Base-by-base conservation (phyloP, 2,329 filamentous ascomycete species). In the Xylaria sp. region DNA sequence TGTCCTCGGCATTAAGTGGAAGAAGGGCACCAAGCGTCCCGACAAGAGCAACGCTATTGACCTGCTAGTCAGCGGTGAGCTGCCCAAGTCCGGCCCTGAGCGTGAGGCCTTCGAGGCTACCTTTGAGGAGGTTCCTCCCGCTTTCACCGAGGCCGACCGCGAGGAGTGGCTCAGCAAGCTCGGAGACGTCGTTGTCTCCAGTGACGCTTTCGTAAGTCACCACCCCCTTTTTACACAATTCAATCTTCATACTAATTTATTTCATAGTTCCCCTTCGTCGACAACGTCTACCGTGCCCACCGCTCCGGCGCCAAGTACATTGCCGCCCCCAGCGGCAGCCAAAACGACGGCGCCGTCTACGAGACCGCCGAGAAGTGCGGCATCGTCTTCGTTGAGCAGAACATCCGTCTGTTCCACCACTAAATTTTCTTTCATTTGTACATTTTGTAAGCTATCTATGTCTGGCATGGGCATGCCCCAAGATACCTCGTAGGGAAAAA, bases 11-110 rank as follows among this genome's bases (percentile, higher is more conserved):
- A 88, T 99, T 74, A 90, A 93, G 80, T 99, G 92, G 91, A 97
- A 96, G 84, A 93, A 94, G 80, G 93, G 94, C 70, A 91, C 90
- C 72, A 97, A 97, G 86, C 87, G 94, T 59, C 84, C 94, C 52
- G 93, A 97, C 76, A 99, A 97, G 85, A 95, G 90, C 80, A 99
- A 99, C 75, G 93, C 92, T 66, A 97, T 97, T 71, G 94, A 97
- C 74, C 82, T 97, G 72, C 86, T 97, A 65, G 94, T 94, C 75
- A 94, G 90, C 63, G 93, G 93, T 55, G 84, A 96, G 76, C 85
- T 97, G 30, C 92, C 93, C 58, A 88, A 89, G 75, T 84, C 83
- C 18, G 92, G 92, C 2, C 81, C 89, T 44, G 94, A 99, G 82
- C 87, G 88, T 65, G 89, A 89, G 68, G 87, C 88, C 62, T 99